Base-by-base conservation (phyloP, 257 asterid genomes). In the Primulina eburnea region DNA sequence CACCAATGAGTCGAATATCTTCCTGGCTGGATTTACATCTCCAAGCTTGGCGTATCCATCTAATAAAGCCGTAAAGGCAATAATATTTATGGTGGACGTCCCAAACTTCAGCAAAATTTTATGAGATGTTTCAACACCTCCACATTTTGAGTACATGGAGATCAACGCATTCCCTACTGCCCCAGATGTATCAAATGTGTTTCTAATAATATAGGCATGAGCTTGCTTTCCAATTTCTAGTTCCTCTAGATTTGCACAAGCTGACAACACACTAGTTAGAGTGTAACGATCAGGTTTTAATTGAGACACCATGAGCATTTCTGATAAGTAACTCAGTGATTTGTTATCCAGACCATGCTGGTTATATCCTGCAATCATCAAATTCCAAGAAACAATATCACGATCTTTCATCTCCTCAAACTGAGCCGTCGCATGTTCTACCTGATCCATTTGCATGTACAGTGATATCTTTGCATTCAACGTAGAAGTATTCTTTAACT, bases 31-130 rank as follows among this genome's bases (percentile, higher is more conserved):
- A 81, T 70, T 59, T 59, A 90, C 71, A 80, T 92, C 86, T 67
- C 96, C 97, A 63, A 83, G 80, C 85, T 92, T 92, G 70, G 85
- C 61, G 8, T 88, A 92, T 40, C 98, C 95, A 81, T 90, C 93
- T 66, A 92, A 79, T 61, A 92, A 80, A 69, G 96, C 75, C 26
- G 97, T 92, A 84, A 92, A 85, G 7, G 96, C 96, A 66, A 90
- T 84, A 5, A 90, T 65, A 78, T 82, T 78, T 17, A 88, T 68
- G 50, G n/a, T 66, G 57, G 86, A 74, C 6, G 77, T 57, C 55
- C 87, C 90, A 68, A 68, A 70, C 20, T 59, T 70, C 65, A 52
- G 78, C 64, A 89, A 40, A 57, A 87, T 29, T 37, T 75, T 88
- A 66, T 58, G 79, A 30, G 96, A 96, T 70, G 79, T 75, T 75